Conservation (phyloP, 2,329 filamentous ascomycete species). For the Cladosporium velox region DNA sequence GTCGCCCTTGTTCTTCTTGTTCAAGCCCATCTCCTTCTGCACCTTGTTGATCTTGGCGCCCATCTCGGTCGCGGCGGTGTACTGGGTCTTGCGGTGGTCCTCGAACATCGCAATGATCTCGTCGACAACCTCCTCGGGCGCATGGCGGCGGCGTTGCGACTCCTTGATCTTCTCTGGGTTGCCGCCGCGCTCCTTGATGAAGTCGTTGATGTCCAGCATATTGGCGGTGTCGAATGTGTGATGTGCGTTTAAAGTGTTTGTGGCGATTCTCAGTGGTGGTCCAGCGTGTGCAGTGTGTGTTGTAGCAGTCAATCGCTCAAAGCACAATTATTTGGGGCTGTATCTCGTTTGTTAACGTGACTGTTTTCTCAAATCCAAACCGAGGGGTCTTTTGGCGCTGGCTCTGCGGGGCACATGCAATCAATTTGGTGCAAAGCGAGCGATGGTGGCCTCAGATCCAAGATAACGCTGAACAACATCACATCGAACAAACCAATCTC, state of each 20-base stretch:
- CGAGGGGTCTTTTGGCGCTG: not conserved
- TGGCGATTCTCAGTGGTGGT: not conserved
- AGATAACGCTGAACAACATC: not conserved
- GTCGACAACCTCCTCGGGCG: constrained; percentile 81
- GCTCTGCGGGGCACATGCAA: not conserved
- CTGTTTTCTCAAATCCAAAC: not conserved
- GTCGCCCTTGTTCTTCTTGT: constrained; percentile 94
- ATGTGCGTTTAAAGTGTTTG: not conserved
- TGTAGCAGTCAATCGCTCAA: not conserved
- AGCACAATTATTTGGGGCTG: not conserved
- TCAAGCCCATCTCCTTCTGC: constrained; percentile 85
- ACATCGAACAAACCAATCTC: not conserved
- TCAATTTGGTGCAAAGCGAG: not conserved
- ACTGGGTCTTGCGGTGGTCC: constrained; percentile 69
- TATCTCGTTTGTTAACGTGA: not conserved
- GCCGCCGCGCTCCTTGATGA: constrained; percentile 76
- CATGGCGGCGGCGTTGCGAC: constrained; percentile 80
- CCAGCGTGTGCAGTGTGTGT: not conserved
- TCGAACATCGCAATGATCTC: constrained; percentile 86
- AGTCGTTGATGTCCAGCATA: constrained; percentile 53
- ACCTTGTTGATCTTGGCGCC: constrained; percentile 82
- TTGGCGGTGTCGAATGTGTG: constrained; percentile 17
- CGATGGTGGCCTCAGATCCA: too few relatives aligned
- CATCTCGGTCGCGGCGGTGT: constrained; percentile 69
- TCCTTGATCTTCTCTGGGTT: constrained; percentile 90